Evolutionary conservation across 768 basidiomycete genomes (phyloP), one percentile per base, ranked within the genome.

Genomic region (Tephrocybe sp.): DNA sequence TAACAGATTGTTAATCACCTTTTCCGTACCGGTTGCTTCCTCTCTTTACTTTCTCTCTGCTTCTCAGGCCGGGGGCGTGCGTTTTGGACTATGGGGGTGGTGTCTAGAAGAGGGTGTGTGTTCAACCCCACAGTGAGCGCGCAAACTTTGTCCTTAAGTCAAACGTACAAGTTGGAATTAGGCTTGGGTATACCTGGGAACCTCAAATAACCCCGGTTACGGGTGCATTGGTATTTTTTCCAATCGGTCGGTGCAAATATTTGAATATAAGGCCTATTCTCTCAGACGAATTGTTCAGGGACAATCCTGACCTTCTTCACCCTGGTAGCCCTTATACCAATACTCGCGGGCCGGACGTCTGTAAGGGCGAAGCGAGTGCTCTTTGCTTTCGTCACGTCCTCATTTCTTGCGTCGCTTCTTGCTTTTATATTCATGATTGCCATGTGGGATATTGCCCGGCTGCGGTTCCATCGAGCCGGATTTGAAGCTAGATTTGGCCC

Each of bases 51-150:
- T 73, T 55, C 52, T 75, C 24, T 64, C 64, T 33, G 58, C 68
- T 31, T 67, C 67, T 8, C 64, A 73, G 52, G 70, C 67, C 2
- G 63, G 63, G 36, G 73, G 73, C 9, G 69, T 73, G n/a, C 56
- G 62, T 23, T 73, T 73, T 51, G 73, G 73, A 1, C 57, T 68
- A 44, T 74, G 71, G 71, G 73, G 71, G 30, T 73, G 72, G 72
- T 74, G 72, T 59, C 55, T 70, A 16, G 67, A 69, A 36, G 54
- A 60, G 36, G 65, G 49, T 60, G 9, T 72, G 69, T 54, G 62
- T 54, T 9, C 27, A 29, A 39, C 48, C 22, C 61, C 65, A 16
- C 61, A 64, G 70, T 72, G 47, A n/a, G 50, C 31, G 63, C 50
- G 5, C 27, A 29, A 29, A 11, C n/a, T n/a, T n/a, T n/a, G n/a